Conservation (phyloP, 768 basidiomycete genomes). For the Suillus decipiens region DNA sequence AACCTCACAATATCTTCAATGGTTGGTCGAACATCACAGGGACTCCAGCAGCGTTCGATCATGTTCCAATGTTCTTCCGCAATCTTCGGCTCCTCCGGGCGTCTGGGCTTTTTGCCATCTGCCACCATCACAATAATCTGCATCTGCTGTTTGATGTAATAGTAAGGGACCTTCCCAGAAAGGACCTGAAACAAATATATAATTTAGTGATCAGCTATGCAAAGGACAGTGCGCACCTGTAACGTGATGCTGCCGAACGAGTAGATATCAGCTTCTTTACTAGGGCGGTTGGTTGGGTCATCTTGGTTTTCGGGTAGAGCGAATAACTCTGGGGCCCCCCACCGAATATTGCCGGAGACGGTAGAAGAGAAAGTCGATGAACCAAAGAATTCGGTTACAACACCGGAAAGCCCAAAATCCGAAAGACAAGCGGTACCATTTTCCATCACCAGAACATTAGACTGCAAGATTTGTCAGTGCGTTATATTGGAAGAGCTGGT, state of each 20-base stretch:
- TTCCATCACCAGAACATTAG: constrained; percentile 45
- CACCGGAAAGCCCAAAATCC: constrained; percentile 46
- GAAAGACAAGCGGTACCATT: constrained; percentile 41
- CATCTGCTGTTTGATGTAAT: constrained; percentile 8
- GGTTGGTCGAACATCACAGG: constrained; percentile 13
- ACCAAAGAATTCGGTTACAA: constrained; percentile 31
- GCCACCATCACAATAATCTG: constrained; percentile 13
- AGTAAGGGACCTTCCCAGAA: constrained; percentile 14
- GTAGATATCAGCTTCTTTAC: constrained; percentile 10
- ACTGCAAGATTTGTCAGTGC: constrained; percentile 28
- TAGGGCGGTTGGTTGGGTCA: constrained; percentile 3
- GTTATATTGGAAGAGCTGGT: background rate
- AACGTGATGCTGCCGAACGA: constrained; percentile 30
- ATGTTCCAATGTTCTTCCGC: constrained; percentile 12
- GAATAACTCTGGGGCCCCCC: constrained; percentile 43
- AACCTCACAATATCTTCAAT: constrained; percentile 23
- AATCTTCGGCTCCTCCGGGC: constrained; percentile 10
- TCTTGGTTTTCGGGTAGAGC: constrained; percentile 20
- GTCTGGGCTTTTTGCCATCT: constrained; percentile 5
- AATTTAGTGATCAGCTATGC: background rate
- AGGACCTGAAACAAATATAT: constrained; percentile 5
- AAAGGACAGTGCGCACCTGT: background rate
- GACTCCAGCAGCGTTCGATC: constrained; percentile 11
- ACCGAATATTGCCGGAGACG: constrained; percentile 39
- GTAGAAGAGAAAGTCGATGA: constrained; percentile 34